Evolutionary conservation across 2,329 filamentous ascomycete species (phyloP), one percentile per base, ranked within the genome.

Genomic region (Nemania abortiva): DNA sequence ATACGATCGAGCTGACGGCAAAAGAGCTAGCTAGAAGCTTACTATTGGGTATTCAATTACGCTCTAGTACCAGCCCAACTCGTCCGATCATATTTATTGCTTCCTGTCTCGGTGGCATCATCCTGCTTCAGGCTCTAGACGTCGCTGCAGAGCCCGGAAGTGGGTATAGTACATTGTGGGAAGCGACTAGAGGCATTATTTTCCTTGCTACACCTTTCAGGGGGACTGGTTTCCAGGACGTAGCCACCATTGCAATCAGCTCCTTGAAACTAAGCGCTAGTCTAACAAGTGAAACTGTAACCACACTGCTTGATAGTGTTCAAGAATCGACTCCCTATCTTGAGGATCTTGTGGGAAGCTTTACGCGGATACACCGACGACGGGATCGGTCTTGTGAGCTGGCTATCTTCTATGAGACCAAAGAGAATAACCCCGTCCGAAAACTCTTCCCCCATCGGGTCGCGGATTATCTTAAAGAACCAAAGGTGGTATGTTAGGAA

Each of bases 361-460:
- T 65, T 24, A 24, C 31, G 3, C 5, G 0, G 2, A 20, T 65
- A 29, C 59, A 55, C 15, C 15, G 29, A 4, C 6, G 29, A 55
- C 2, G 56, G 37, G 4, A 11, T 52, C 5, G 9, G 7, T 11
- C 6, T 11, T 11, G 22, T 54, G 5, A 11, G 15, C 2, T 67
- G 4, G n/a, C n/a, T 15, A 49, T 27, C 15, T 67, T 67, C 20
- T 67, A 67, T n/a, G 65, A 67, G 37, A 66, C 53, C 6, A 31
- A 52, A 2, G 24, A 4, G 29, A 66, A 31, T 1, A 61, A 42
- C n/a, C 53, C 63, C 18, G 27, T 27, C 6, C 58, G 53, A 31
- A 63, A 66, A 34, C 20, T 49, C 49, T 0, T 65, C 11, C 52
- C 58, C n/a, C n/a, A 4, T 9, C 20, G 24, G 24, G 2, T 54